Base-by-base conservation (phyloP, 75 land plant genomes). In the Ceratopteris richardii region DNA sequence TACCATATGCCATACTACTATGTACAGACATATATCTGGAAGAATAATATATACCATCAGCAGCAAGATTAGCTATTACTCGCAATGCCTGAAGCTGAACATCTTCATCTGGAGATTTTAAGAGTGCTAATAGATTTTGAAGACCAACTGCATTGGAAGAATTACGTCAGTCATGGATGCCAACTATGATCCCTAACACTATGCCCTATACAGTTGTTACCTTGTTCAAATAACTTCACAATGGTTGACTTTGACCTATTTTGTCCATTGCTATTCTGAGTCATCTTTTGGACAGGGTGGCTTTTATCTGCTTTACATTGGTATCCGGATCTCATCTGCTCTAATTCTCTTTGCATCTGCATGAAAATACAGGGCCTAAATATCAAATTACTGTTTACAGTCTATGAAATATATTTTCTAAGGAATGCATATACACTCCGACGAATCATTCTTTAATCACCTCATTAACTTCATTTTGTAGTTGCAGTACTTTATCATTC, bases 181-280 rank as follows among this genome's bases (percentile, higher is more conserved):
- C 14, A 9, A 10, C 42, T 40, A 14, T 10, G 42, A 10, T 40
- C 9, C 42, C 42, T 14, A 40, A 14, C 42, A 40, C 14, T 10
- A n/a, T n/a, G n/a, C n/a, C n/a, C n/a, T n/a, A n/a, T n/a, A 33
- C 3, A 33, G 37, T 9, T 33, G 9, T 33, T 46, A 46, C 50
- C 94, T 82, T 88, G 94, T 62, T 88, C 94, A 68, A 88, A 85
- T 33, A 88, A 80, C 57, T 82, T 88, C 17, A 83, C 94, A 27
- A 88, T 70, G 44, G 94, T 78, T 20, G 90, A 71, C 67, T 76
- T 77, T 10, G 76, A 78, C 17, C 90, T 89, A 66, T 82, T 75
- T 57, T 43, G 73, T 48, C 76, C 41, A 30, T 77, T 85, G 60
- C 43, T 70, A 14, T 51, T 57, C 44, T 81, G 81, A 46, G 58